These are phyloP conservation scores for Leccinum angustisporum DNA, from an alignment of 1,284 basidiomycete species.

Conservation along the genomic window DNA sequence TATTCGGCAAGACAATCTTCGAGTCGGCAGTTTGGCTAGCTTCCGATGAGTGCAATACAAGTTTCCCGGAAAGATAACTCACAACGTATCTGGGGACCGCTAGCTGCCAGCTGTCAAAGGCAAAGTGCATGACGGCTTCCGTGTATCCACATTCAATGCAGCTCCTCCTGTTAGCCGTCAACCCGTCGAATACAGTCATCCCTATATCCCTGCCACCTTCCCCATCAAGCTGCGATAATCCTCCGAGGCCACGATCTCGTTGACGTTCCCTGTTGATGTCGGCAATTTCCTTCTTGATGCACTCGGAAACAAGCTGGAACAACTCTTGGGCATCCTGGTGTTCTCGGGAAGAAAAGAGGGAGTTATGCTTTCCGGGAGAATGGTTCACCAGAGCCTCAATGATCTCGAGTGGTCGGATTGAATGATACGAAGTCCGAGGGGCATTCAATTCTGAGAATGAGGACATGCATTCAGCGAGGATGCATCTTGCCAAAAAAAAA, in stretches of 20 bases:
- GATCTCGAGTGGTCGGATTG: constrained; percentile 71
- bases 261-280: constrained; percentile 64
- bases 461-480: constrained; percentile 12
- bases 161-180: constrained; percentile 80
- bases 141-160: constrained; percentile 85
- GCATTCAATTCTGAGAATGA: constrained; percentile 63
- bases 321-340: constrained; percentile 96
- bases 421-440: constrained; percentile 54
- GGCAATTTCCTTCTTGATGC: constrained; percentile 75
- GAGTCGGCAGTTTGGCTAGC: constrained; percentile 56
- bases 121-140: constrained; percentile 85
- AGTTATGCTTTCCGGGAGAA: constrained; percentile 53
- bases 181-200: constrained; percentile 75
- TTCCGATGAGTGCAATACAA: constrained; percentile 10
- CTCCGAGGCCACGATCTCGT: constrained; percentile 68
- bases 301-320: constrained; percentile 88
- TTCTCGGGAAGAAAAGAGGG: constrained; percentile 80
- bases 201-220: constrained; percentile 44
- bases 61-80: constrained; percentile 25
- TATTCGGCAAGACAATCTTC: constrained; percentile 79
- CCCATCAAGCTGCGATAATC: constrained; percentile 37
- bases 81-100: constrained; percentile 65
- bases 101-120: constrained; percentile 81
- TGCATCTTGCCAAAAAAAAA: constrained; percentile 2
- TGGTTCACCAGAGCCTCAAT: constrained; percentile 66